Evolutionary conservation across 345 rosid genomes (phyloP).

Genomic region (Linum usitatissimum): DNA sequence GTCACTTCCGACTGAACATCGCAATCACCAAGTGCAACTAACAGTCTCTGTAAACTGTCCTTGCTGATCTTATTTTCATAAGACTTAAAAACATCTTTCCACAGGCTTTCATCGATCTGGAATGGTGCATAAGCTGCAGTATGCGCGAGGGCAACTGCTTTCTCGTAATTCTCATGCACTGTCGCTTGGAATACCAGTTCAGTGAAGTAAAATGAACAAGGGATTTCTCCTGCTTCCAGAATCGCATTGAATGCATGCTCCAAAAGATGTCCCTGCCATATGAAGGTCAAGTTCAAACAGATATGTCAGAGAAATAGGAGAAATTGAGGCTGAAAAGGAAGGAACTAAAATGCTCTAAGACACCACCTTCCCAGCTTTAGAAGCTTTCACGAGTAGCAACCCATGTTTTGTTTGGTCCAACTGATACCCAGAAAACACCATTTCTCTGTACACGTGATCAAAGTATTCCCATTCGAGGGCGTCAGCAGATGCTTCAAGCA

Average conservation of each 20-base stretch:
- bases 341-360: not conserved
- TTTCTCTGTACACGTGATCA: conserved; percentile 70
- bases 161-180: conserved; percentile 41
- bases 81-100: conserved; percentile 46
- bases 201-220: conserved; percentile 42
- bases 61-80: conserved; percentile 27
- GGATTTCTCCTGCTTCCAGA: conserved; percentile 81
- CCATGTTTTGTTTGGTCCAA: conserved; percentile 58
- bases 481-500: conserved; percentile 82
- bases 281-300: conserved; percentile 4
- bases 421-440: conserved; percentile 58
- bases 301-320: not conserved
- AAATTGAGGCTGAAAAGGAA: not conserved
- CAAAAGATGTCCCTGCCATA: conserved; percentile 54
- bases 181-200: conserved; percentile 65
- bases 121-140: conserved; percentile 65
- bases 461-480: conserved; percentile 90
- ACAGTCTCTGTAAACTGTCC: conserved; percentile 36
- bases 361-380: conserved; percentile 75
- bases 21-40: conserved; percentile 36
- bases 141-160: conserved; percentile 47
- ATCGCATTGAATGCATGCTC: conserved; percentile 75
- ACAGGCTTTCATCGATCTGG: conserved; percentile 63
- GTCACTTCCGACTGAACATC: conserved; percentile 42
- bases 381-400: conserved; percentile 55